phyloP scores from a whole-genome alignment of 179 eudicot species.

The Silene noctiflora region DNA sequence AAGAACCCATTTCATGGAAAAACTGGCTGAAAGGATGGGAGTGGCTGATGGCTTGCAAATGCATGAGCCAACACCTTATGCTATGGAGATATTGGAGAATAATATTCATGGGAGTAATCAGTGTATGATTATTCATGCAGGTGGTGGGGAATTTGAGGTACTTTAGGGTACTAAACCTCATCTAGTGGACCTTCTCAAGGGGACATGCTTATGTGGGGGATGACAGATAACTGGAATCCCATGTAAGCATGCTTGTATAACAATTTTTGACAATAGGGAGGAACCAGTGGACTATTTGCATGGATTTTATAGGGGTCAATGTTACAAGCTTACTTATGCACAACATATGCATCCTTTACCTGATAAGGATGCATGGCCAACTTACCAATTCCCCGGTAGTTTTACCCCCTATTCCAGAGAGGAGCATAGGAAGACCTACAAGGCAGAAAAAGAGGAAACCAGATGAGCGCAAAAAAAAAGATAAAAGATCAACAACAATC shows the following conservation, averaged over 20 bases:
- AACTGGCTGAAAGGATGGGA: not conserved
- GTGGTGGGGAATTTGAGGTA: conserved; percentile 10
- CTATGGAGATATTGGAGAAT: not conserved
- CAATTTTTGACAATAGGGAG: too few relatives aligned
- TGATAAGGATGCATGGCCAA: too few relatives aligned
- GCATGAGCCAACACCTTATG: not conserved
- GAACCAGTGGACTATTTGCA: not conserved
- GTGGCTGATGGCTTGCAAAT: not conserved
- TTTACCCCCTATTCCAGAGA: too few relatives aligned
- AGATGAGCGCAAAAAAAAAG: too few relatives aligned
- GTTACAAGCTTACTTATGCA: too few relatives aligned
- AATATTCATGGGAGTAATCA: not conserved
- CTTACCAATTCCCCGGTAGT: too few relatives aligned
- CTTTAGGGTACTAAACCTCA: not conserved
- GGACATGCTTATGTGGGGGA: not conserved
- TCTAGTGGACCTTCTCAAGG: not conserved
- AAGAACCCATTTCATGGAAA: not conserved
- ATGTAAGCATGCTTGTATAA: conserved; percentile 11
- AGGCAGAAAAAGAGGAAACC: too few relatives aligned
- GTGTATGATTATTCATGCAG: not conserved
- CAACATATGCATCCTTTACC: too few relatives aligned
- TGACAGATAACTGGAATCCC: not conserved
- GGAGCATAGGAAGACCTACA: too few relatives aligned
- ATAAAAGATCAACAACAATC: too few relatives aligned
- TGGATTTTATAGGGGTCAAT: not conserved